Base-by-base conservation (phyloP, 148 eudicot genomes). In the Spergularia bocconei region DNA sequence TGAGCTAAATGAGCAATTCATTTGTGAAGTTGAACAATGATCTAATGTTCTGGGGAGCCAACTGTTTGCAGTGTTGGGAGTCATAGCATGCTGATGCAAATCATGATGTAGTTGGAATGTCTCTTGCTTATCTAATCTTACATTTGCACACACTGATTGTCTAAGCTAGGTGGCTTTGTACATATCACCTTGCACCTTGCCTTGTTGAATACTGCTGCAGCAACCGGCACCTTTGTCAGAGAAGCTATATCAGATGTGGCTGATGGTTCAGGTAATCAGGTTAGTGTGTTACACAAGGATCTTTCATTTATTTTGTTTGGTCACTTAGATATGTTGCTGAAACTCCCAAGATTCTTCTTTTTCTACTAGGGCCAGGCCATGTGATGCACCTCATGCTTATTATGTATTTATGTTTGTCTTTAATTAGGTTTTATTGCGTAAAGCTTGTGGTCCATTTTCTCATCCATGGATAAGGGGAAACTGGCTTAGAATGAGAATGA, bases 301-400 rank as follows among this genome's bases (percentile, higher is more conserved):
- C 72, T 53, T 29, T 69, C 72, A 25, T 29, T 69, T 69, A 20
- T 47, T 23, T 69, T 44, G 9, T 44, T 50, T 50, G 13, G 1
- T 67, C 56, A 48, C 56, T 48, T 48, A 67, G 55, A 67, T 65
- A 67, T 47, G 33, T 67, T 67, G 70, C 54, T 47, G 70, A 67
- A 67, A 20, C 55, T 47, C 4, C 4, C 33, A 67, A 67, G 70
- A 4, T 69, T 53, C 39, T 21, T 25, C 36, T 68, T 68, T 48
- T 52, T 59, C 8, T 23, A 53, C 72, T 68, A 68, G 71, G 71
- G 10, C 57, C 71, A 68, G 15, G 55, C 50, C 56, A 48, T 13
- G 71, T 68, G 71, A 68, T 68, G 23, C 23, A 13, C 71, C 13
- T 36, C 16, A 50, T 68, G 56, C 16, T 67, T 67, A n/a, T 66